Percentiles rank a stretch among this genome's conserved stretches.
Conservation (phyloP, 306 rosid genomes). For the Quercus suber region DNA sequence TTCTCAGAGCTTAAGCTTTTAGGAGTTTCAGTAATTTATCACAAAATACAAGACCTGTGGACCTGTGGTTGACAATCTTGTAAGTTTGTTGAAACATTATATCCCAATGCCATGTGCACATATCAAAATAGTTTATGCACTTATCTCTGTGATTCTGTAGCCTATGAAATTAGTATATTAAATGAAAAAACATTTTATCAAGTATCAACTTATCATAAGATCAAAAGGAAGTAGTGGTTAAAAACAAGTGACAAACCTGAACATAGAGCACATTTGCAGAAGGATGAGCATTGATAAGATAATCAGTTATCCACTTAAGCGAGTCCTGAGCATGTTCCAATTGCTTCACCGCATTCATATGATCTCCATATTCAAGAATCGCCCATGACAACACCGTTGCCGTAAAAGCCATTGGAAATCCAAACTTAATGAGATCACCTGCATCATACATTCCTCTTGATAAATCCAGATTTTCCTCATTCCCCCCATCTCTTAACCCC, state of each 20-base stretch:
- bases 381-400: slow-evolving; percentile 78
- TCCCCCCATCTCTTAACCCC: slow-evolving; percentile 69
- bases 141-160: not conserved
- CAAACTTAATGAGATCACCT: slow-evolving; percentile 66
- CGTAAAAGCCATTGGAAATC: slow-evolving; percentile 74
- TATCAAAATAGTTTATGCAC: not conserved
- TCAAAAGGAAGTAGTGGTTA: too few relatives aligned
- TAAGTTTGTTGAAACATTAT: too few relatives aligned
- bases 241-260: slow-evolving; percentile 42
- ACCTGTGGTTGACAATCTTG: too few relatives aligned
- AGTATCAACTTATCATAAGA: too few relatives aligned
- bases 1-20: too few relatives aligned
- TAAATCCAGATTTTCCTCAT: slow-evolving; percentile 54
- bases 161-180: too few relatives aligned
- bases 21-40: too few relatives aligned
- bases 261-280: slow-evolving; percentile 54
- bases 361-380: slow-evolving; percentile 69
- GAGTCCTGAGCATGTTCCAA: slow-evolving; percentile 44
- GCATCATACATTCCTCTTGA: slow-evolving; percentile 81
- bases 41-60: too few relatives aligned
- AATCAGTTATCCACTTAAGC: slow-evolving; percentile 65
- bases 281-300: slow-evolving; percentile 66
- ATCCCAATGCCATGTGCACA: too few relatives aligned
- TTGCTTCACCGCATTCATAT: slow-evolving; percentile 50
- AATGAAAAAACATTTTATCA: too few relatives aligned